phyloP scores from a whole-genome alignment of 805 yeast species.

The Hanseniaspora mollemarum region DNA sequence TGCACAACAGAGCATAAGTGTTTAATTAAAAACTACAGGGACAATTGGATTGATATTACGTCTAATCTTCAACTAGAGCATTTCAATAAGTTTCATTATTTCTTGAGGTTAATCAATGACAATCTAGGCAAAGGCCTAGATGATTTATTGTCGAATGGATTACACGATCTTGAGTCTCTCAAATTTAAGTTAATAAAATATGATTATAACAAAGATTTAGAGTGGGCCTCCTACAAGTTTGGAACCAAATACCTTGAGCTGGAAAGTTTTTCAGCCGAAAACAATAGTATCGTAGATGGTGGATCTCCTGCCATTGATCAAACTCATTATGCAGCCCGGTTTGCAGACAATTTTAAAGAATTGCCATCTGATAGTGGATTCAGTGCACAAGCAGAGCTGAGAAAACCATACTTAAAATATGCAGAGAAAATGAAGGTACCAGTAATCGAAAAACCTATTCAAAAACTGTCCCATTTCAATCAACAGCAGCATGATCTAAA shows the following conservation, averaged over 20 bases:
- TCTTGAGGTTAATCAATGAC: conserved; percentile 6
- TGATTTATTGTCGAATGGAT: conserved; percentile 7
- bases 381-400: too few relatives aligned
- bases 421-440: too few relatives aligned
- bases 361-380: too few relatives aligned
- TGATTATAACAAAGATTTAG: conserved; percentile 11
- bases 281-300: neutral
- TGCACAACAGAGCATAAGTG: conserved; percentile 27
- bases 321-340: too few relatives aligned
- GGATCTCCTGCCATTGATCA: neutral
- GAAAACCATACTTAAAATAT: too few relatives aligned
- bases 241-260: neutral
- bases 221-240: conserved; percentile 10
- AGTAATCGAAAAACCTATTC: too few relatives aligned
- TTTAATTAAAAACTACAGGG: conserved; percentile 27
- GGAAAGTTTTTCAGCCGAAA: neutral
- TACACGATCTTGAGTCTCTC: conserved; percentile 7
- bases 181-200: conserved; percentile 12
- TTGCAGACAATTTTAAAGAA: too few relatives aligned
- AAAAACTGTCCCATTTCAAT: too few relatives aligned
- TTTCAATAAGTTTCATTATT: conserved; percentile 8
- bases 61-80: conserved; percentile 25
- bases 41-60: conserved; percentile 27
- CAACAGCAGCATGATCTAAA: too few relatives aligned
- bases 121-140: conserved; percentile 7